phyloP scores from a whole-genome alignment of 2,329 filamentous ascomycete species.

The Eutypa lata region DNA sequence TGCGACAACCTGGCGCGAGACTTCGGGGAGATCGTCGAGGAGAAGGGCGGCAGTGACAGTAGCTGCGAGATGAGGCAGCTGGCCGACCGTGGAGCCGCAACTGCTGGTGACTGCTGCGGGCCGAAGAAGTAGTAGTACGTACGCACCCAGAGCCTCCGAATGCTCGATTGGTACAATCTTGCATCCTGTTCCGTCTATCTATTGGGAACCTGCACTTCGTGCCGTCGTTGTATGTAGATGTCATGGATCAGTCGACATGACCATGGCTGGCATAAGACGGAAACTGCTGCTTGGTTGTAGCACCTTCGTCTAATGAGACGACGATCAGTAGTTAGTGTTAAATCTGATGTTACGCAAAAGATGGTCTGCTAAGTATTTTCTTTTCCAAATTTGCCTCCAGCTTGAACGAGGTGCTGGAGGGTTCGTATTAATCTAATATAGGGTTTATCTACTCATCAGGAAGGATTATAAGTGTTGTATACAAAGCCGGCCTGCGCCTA shows the following conservation, averaged over 20 bases:
- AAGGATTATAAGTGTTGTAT: conserved; percentile 16
- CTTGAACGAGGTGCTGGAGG: neutral
- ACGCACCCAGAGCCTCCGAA: too few species aligned
- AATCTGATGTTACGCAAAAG: too few species aligned
- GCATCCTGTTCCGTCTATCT: too few species aligned
- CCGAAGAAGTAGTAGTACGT: conserved; percentile 28
- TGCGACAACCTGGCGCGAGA: conserved; percentile 59
- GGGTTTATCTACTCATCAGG: conserved; percentile 14
- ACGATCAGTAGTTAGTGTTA: too few species aligned
- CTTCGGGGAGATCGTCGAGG: conserved; percentile 50
- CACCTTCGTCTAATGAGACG: too few species aligned
- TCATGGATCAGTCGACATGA: too few species aligned
- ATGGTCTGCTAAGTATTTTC: too few species aligned
- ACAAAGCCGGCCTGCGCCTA: conserved; percentile 13
- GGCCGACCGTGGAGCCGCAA: conserved; percentile 41
- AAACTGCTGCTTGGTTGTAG: too few species aligned
- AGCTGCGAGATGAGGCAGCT: conserved; percentile 38
- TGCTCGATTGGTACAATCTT: too few species aligned
- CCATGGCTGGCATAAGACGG: too few species aligned
- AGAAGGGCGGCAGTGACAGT: conserved; percentile 8
- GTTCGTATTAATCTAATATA: conserved; percentile 13
- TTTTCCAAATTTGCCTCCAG: neutral
- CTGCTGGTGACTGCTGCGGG: conserved; percentile 53
- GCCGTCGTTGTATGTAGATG: too few species aligned
- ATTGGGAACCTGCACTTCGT: too few species aligned